Evolutionary conservation across 768 basidiomycete genomes (phyloP).

Genomic region (Rhodotorula diobovata): DNA sequence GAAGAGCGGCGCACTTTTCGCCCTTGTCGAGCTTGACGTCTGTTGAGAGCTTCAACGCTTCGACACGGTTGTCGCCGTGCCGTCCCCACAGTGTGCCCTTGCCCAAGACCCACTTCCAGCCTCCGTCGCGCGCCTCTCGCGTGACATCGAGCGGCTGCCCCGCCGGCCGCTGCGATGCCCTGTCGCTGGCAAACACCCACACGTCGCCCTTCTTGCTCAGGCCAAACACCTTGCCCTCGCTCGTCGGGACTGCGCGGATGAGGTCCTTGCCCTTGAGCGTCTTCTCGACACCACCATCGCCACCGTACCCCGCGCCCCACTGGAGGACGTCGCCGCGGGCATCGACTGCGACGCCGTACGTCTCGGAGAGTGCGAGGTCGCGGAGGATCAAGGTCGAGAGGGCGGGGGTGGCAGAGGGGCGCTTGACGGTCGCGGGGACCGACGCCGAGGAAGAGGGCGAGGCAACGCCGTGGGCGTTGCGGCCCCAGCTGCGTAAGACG

Average conservation of each 20-base stretch:
- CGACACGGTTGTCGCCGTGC: slow-evolving; percentile 56
- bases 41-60: slow-evolving; percentile 56
- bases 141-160: slow-evolving; percentile 38
- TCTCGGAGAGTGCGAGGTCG: slow-evolving; percentile 64
- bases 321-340: slow-evolving; percentile 75
- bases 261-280: slow-evolving; percentile 35
- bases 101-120: slow-evolving; percentile 46
- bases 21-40: slow-evolving; percentile 57
- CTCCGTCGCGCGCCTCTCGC: slow-evolving; percentile 53
- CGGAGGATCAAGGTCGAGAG: slow-evolving; percentile 66
- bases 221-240: slow-evolving; percentile 59
- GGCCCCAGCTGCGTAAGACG: slow-evolving; percentile 13
- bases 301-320: slow-evolving; percentile 67
- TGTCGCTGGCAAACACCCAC: slow-evolving; percentile 60
- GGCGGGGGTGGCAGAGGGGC: background rate
- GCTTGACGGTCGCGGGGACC: slow-evolving; percentile 30
- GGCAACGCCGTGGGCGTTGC: slow-evolving; percentile 8
- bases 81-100: slow-evolving; percentile 53
- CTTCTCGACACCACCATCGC: slow-evolving; percentile 36
- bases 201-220: slow-evolving; percentile 72
- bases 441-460: slow-evolving; percentile 12
- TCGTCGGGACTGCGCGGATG: slow-evolving; percentile 28
- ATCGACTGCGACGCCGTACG: slow-evolving; percentile 59
- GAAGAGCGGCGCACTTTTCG: slow-evolving; percentile 57
- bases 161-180: slow-evolving; percentile 53